Conservation (phyloP, 805 yeast genomes). For the Peterozyma toletana region DNA sequence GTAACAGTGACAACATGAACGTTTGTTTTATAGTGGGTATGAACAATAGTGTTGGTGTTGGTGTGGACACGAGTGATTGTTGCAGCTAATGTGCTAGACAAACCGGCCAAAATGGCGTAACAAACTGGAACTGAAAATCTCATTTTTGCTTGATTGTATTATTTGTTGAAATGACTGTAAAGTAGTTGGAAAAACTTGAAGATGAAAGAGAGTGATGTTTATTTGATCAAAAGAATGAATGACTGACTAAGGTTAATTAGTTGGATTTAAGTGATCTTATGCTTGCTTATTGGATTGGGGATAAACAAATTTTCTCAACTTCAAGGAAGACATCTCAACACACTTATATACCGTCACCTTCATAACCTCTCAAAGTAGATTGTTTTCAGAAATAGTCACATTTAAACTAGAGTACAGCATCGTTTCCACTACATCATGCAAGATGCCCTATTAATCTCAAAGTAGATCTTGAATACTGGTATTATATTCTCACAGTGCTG, state of each 20-base stretch:
- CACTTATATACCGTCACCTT: too few relatives aligned
- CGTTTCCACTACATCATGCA: too few relatives aligned
- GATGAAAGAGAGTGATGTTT: conserved; percentile 4
- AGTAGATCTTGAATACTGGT: too few relatives aligned
- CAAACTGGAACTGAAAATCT: conserved; percentile 8
- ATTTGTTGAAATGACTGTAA: background rate
- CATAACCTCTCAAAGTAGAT: too few relatives aligned
- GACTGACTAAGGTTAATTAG: background rate
- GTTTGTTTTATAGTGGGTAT: conserved; percentile 3
- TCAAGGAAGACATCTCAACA: too few relatives aligned
- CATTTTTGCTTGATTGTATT: conserved; percentile 3
- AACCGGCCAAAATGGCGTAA: conserved; percentile 5
- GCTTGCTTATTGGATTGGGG: background rate
- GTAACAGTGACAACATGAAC: conserved; percentile 5
- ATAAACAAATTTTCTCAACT: too few relatives aligned
- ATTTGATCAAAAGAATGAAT: background rate
- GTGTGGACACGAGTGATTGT: conserved; percentile 6
- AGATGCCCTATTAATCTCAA: too few relatives aligned
- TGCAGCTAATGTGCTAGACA: conserved; percentile 6
- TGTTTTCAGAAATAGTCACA: too few relatives aligned
- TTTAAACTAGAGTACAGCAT: too few relatives aligned
- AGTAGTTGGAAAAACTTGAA: background rate
- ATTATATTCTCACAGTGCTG: too few relatives aligned
- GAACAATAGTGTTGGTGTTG: conserved; percentile 3
- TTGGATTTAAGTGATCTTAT: background rate